A percentile compares a stretch with the other conserved stretches of the same genome.
phyloP scores from a whole-genome alignment of 176 grass and related monocot genomes.

The Triticum urartu region DNA sequence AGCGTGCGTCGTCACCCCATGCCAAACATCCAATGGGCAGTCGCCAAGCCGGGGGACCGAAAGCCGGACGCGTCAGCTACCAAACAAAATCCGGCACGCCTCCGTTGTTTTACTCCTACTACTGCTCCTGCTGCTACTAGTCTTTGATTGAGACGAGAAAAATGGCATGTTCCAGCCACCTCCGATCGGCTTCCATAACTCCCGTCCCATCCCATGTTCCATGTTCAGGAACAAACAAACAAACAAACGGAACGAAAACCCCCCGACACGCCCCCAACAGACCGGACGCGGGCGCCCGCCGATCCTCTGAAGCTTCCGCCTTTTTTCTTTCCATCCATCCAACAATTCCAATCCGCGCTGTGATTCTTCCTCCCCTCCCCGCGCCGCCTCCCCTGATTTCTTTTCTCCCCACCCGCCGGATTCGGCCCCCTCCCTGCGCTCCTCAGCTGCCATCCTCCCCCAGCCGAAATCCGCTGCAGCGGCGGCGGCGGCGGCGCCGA shows the following conservation, averaged over 20 bases:
- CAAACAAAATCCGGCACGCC: background rate
- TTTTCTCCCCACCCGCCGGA: background rate
- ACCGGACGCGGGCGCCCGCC: background rate
- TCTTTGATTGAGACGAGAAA: background rate
- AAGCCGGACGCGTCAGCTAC: background rate
- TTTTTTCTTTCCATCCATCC: background rate
- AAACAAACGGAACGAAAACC: background rate
- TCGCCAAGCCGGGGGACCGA: background rate
- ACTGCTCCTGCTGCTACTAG: too few relatives aligned
- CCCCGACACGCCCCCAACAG: background rate
- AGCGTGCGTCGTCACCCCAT: background rate
- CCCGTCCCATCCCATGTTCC: constrained; percentile 13
- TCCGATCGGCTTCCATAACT: background rate
- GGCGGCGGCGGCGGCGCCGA: background rate
- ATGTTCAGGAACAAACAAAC: background rate
- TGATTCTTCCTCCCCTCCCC: background rate
- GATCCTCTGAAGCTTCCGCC: background rate
- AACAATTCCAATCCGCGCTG: background rate
- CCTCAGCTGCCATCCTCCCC: background rate
- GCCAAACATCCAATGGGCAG: background rate
- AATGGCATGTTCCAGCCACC: background rate
- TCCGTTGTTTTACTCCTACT: too few relatives aligned
- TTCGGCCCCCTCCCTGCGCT: background rate
- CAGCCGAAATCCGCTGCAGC: background rate
- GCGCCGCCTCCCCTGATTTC: background rate